Base-by-base conservation (phyloP, 495 filamentous ascomycete genomes). In the Chaetomium fimeti region DNA sequence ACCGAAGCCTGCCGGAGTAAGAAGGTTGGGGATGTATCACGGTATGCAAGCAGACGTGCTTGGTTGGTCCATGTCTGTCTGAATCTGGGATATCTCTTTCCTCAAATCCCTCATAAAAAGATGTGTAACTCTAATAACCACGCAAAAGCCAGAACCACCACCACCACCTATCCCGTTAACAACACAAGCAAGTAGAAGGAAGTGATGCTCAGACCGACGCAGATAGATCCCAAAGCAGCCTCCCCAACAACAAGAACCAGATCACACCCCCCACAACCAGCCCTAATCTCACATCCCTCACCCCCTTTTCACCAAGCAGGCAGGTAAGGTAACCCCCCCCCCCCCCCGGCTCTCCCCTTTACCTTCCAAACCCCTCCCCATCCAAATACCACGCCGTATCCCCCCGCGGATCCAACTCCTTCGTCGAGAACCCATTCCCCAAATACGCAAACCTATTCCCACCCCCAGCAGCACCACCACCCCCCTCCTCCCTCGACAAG, bases 351-450 rank as follows among this genome's bases (percentile, higher is more conserved):
- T 8, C 22, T 15, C 32, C 36, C 13, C 20, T 20, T 18, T 60
- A 63, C 43, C 61, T 20, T 45, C 49, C 24, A 28, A 62, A 40
- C 4, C 51, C 42, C 61, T 16, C 27, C 40, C 40, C 69, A 16
- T 79, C 76, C 20, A 81, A 64, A 63, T 81, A 81, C 79, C 79
- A 81, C 8, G 78, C 75, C 60, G 70, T 66, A 58, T 82, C 75
- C 11, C n/a, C 73, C 16, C 48, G 27, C 5, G 67, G 68, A 49
- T 74, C 74, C 42, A 79, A 36, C 69, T 82, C 80, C 69, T 70
- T 76, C 0, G 65, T 72, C 54, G 78, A 77, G 62, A 79, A 83
- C 5, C 82, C 82, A 47, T 84, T 65, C 45, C 63, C 63, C 63
- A 65, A 15, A 20, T 65, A 65, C 60, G 75, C 76, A 65, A 80